phyloP scores from a whole-genome alignment of 2,329 filamentous ascomycete species.

The Paracorniculantispora psalliotae region DNA sequence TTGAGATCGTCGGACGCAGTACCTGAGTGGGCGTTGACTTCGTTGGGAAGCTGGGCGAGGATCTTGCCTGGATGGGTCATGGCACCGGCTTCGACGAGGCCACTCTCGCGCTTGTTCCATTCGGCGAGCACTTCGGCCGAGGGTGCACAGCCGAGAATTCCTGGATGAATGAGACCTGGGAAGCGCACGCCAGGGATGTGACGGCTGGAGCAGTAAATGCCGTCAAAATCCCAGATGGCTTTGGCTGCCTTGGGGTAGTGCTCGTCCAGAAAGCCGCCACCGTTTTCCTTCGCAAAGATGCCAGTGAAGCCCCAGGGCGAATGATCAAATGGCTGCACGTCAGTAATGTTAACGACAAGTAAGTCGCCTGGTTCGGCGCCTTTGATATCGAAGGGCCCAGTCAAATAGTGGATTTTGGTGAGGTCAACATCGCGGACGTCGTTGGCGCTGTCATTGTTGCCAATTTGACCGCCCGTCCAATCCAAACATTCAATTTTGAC shows the following conservation, averaged over 20 bases:
- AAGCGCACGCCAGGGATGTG: constrained; percentile 87
- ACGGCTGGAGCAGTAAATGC: constrained; percentile 69
- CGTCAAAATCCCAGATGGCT: constrained; percentile 55
- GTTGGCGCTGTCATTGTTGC: constrained; percentile 85
- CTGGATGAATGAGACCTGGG: constrained; percentile 83
- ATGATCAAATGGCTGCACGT: constrained; percentile 82
- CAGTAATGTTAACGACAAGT: constrained; percentile 83
- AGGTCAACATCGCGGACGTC: constrained; percentile 82
- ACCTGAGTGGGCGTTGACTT: constrained; percentile 69
- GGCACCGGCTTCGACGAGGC: constrained; percentile 60
- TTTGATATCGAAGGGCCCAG: constrained; percentile 83
- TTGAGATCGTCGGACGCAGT: constrained; percentile 52
- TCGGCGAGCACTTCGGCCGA: constrained; percentile 69
- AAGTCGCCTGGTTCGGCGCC: constrained; percentile 80
- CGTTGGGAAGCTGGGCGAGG: constrained; percentile 73
- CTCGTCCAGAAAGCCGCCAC: constrained; percentile 84
- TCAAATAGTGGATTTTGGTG: constrained; percentile 80
- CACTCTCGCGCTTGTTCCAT: constrained; percentile 80
- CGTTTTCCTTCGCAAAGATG: constrained; percentile 73
- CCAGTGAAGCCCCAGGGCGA: constrained; percentile 89
- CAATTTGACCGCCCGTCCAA: constrained; percentile 80
- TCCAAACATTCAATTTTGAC: constrained; percentile 93
- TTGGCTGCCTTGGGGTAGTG: constrained; percentile 73
- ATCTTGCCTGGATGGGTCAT: constrained; percentile 55
- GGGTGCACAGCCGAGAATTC: constrained; percentile 85